Evolutionary conservation across 768 basidiomycete genomes (phyloP), one percentile per base, ranked within the genome.

Genomic region (Tylopilus subfusipes): DNA sequence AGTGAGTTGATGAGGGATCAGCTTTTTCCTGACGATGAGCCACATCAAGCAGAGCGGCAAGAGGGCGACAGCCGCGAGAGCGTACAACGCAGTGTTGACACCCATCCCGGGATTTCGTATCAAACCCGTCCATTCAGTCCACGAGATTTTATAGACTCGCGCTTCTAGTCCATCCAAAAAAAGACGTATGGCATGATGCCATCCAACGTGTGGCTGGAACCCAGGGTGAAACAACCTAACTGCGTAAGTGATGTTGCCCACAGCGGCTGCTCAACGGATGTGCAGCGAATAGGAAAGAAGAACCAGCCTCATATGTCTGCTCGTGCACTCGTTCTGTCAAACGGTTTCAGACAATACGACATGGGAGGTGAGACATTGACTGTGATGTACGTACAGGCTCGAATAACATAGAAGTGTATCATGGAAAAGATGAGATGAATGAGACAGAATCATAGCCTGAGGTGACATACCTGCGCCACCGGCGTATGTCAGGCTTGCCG

Each of bases 1-100:
- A 31, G 68, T 48, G 24, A 65, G 54, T 14, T 34, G 53, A n/a
- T 59, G 57, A 34, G 60, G 59, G 0, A 52, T 48, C 27, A 53
- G 36, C 49, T 43, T 62, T 24, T 40, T 60, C 48, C 44, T 50
- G 10, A 47, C 22, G 29, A 50, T 11, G 12, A 31, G 14, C 33
- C 34, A 27, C 30, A 54, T 34, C 22, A 33, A 36, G 46, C 33
- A 52, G 42, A 65, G 40, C 18, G 54, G 4, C 27, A 53, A 43
- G 21, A 57, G 1, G 33, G 30, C 29, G 30, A 44, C 29, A 22
- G 27, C 24, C 5, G 45, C 29, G 30, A 42, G 33, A 18, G 51
- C 33, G 16, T 27, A 54, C 50, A 44, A n/a, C 3, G 51, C 12
- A 44, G 30, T 12, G 9, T 27, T 21, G 18, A 50, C 22, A 19